Base-by-base conservation (phyloP, 2,329 filamentous ascomycete genomes). In the Camillea tinctor region DNA sequence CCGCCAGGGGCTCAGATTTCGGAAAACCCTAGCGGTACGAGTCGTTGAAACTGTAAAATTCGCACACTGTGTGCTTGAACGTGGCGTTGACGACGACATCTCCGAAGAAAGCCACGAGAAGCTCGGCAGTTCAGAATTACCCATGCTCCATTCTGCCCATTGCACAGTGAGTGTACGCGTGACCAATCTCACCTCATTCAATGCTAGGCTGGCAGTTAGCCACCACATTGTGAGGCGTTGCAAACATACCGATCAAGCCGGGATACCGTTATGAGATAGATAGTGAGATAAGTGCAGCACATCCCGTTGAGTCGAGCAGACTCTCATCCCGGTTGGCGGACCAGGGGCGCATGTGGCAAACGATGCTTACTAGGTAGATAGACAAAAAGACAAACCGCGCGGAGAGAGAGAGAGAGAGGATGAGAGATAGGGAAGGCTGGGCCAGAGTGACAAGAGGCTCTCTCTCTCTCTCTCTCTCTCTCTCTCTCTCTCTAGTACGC, bases 381-480 rank as follows among this genome's bases (percentile, higher is more conserved):
- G 65, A 62, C 66, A 68, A 64, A 64, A 64, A 68, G 64, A 61
- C 60, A 58, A 66, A 62, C 66, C 66, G 60, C 60, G n/a, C n/a
- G n/a, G n/a, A n/a, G n/a, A n/a, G n/a, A n/a, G n/a, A n/a, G n/a
- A n/a, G n/a, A n/a, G n/a, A n/a, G n/a, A n/a, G n/a, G n/a, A n/a
- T n/a, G n/a, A n/a, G n/a, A n/a, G n/a, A n/a, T n/a, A n/a, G n/a
- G n/a, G 64, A 65, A 59, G 62, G 61, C 63, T 60, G 62, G 49
- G 59, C 52, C 40, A 57, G 57, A 58, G 64, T 52, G 13, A 44
- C 36, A 44, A 44, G 36, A 44, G 5, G 36, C 36, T 44, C 13
- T n/a, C n/a, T n/a, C n/a, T n/a, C n/a, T n/a, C n/a, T n/a, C n/a
- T n/a, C n/a, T n/a, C n/a, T n/a, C n/a, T n/a, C n/a, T n/a, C n/a